Evolutionary conservation across 257 asterid species (phyloP), one percentile per base, ranked within the genome.

Genomic region (Scutellaria galericulata): DNA sequence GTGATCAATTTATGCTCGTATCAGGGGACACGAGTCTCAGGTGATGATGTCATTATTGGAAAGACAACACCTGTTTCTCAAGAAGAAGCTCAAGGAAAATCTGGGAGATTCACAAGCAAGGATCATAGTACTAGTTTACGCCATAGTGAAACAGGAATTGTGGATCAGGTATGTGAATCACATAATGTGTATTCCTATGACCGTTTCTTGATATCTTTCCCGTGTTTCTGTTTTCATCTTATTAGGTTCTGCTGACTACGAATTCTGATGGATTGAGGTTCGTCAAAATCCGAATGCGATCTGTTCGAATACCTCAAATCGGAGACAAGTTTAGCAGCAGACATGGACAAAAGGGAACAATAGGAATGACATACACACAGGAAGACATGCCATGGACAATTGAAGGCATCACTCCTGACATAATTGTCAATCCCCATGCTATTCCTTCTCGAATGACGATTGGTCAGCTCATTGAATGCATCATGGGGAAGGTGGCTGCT

Each of bases 361-460:
- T 94, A 5, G 97, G 98, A 39, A 94, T 91, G 97, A 88, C 96
- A 5, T 94, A 85, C 75, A 89, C 98, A 6, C 97, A 91, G 74
- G 98, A 94, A 77, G 98, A 94, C 83, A 91, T 94, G 98, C 98
- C 96, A 8, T 94, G 93, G 88, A 89, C 96, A 37, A 75, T 76
- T 8, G 98, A 94, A 85, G 98, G 98, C 77, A 89, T 89, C 40
- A 81, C 89, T 31, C 98, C 97, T 0, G 97, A 94, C 74, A 94
- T 94, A n/a, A 86, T 91, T 1, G 98, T 91, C n/a, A 94, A 94
- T 60, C 98, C 97, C 10, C 98, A 91, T 27, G 96, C 96, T 74
- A 94, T 94, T 73, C 98, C 98, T 22, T 94, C 98, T 56, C 95
- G 98, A 14, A 91, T 91, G 98, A 91, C 97, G 7, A 91, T 94